Conservation (phyloP, 495 filamentous ascomycete species). For the Penicillium verhagenii region DNA sequence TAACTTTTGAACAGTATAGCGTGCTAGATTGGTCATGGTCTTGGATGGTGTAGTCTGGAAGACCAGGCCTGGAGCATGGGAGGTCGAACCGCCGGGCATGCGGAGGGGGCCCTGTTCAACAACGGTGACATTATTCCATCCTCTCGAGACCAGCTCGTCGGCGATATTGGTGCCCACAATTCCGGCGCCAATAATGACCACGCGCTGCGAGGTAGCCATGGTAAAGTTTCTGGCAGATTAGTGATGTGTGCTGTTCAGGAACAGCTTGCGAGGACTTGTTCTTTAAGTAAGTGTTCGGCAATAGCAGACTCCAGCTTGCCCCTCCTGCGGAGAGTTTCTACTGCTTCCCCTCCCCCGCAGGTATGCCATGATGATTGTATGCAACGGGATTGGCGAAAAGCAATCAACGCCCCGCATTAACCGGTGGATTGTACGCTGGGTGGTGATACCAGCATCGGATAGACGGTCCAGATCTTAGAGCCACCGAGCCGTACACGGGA, state of each 20-base stretch:
- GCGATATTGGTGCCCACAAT: constrained; percentile 54
- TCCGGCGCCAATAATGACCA: constrained; percentile 54
- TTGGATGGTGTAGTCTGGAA: constrained; percentile 51
- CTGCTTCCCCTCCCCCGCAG: constrained; percentile 14
- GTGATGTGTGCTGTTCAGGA: constrained; percentile 5
- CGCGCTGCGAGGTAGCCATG: constrained; percentile 29
- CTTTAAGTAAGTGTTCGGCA: constrained; percentile 5
- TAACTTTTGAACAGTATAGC: constrained; percentile 50
- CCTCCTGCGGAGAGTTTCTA: constrained; percentile 14
- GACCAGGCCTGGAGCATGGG: constrained; percentile 52
- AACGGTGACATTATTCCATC: constrained; percentile 53
- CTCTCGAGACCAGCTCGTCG: constrained; percentile 50
- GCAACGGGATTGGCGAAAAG: constrained; percentile 1
- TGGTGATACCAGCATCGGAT: constrained; percentile 16
- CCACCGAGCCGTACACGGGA: constrained; percentile 9
- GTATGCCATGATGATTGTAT: constrained; percentile 12
- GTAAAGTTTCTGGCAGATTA: neutral
- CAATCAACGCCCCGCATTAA: constrained; percentile 18
- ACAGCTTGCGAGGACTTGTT: constrained; percentile 1
- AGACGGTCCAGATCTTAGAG: constrained; percentile 8
- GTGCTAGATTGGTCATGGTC: constrained; percentile 49
- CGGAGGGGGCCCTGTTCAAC: constrained; percentile 52
- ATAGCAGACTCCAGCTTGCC: neutral
- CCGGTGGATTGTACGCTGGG: constrained; percentile 8
- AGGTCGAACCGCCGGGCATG: constrained; percentile 53